Base-by-base conservation (phyloP, 768 basidiomycete genomes). In the Stropharia rugosoannulata region DNA sequence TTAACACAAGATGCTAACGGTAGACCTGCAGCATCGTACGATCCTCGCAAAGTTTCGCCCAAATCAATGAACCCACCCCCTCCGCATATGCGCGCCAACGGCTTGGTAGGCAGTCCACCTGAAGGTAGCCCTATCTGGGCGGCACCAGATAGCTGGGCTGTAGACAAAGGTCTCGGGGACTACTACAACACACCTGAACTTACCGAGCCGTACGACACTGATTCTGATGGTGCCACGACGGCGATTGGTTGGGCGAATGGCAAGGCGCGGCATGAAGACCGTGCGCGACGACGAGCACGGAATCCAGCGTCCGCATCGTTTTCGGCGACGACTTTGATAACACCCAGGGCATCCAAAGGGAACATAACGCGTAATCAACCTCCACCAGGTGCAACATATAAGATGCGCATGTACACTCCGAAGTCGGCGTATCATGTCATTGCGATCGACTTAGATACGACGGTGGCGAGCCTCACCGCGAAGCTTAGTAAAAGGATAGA, bases 71-170 rank as follows among this genome's bases (percentile, higher is more conserved):
- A 64, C 22, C 59, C 59, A 29, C 56, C 48, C 38, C 46, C 57
- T 35, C 56, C 59, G 6, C 51, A 51, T 53, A 49, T 62, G 12
- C 51, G 29, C 6, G 7, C 50, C 1, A 35, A 47, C 16, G 48
- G 48, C 32, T 16, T 49, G 16, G 40, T 27, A 6, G 52, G 57
- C 12, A 61, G 61, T 42, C 48, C 53, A n/a, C 51, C 48, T 15
- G 44, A 57, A 16, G 60, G 60, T 3, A 59, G 73, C 59, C 64
- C 74, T 36, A 67, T 70, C 18, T 93, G 90, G 90, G 80, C 70
- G 2, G 74, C 90, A 5, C 90, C 90, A 1, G 82, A 91, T 64
- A 90, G 88, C 53, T 92, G 90, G 90, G 86, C 78, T 1, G 86
- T 89, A 12, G 80, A 81, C 45, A 78, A 76, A 52, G 59, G 58